Base-by-base conservation (phyloP, 768 basidiomycete species). In the Leccinum subtestaceum region DNA sequence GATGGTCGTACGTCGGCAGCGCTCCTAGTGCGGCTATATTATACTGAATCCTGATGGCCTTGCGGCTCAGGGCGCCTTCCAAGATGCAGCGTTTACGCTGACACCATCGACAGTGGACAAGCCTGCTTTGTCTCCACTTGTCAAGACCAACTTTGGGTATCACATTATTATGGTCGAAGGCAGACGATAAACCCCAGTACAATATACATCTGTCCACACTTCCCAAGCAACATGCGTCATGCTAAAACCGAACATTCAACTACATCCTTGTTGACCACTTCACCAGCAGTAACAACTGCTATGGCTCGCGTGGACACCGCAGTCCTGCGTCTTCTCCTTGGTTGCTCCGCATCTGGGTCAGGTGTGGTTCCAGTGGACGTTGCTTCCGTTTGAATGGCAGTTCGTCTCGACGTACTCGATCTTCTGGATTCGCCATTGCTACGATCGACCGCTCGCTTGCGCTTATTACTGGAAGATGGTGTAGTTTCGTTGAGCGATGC, bases 151-250 rank as follows among this genome's bases (percentile, higher is more conserved):
- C 60, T 86, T 86, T 67, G 92, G 92, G 13, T 94, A 93, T 73
- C 92, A 94, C 70, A 86, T 94, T 66, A 93, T 94, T 71, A 91
- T 94, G 89, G 91, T 93, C 7, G 91, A 94, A 75, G 91, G 90
- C 17, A 83, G 91, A 38, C 83, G 89, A 36, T 85, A 67, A 63
- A 23, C 49, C 53, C 55, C 46, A 64, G 56, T 69, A 69, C 57
- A 60, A 61, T 64, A 69, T 61, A 63, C 60, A 15, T 56, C 38
- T 45, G 54, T 68, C 61, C 58, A 58, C 43, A 29, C 50, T 31
- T 50, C 23, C 13, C 52, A 58, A 64, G 45, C 36, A 31, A 17
- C 27, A 53, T 55, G 54, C 27, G 27, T 65, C 59, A 71, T 61
- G 57, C 60, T 52, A 58, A 59, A 53, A 65, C 65, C 34, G 64